phyloP scores from a whole-genome alignment of 306 rosid genomes.

The Crataegus laevigata region DNA sequence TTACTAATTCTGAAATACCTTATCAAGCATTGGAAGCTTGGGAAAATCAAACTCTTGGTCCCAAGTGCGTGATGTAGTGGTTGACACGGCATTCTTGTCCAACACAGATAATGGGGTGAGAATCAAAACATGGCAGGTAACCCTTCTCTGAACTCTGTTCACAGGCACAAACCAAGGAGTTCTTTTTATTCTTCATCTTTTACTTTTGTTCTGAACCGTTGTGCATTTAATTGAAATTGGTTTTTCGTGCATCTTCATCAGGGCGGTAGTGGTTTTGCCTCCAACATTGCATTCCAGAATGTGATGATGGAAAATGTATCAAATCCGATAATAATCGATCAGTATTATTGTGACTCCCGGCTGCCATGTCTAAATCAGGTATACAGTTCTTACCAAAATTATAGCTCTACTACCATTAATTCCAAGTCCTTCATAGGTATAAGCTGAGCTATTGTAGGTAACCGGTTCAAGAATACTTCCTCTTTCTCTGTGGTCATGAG shows the following conservation, averaged over 20 bases:
- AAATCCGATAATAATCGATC: conserved; percentile 77
- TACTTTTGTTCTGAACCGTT: not conserved
- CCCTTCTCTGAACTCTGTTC: not conserved
- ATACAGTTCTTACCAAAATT: not conserved
- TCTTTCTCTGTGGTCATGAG: no score
- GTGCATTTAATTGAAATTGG: not conserved
- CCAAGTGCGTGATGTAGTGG: conserved; percentile 46
- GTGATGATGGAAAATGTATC: conserved; percentile 75
- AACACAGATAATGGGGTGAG: conserved; percentile 78
- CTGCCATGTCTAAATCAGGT: conserved; percentile 73
- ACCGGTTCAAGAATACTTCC: no score
- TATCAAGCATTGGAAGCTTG: conserved; percentile 89
- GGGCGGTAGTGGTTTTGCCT: conserved; percentile 76
- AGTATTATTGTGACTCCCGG: conserved; percentile 76
- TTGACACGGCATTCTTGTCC: conserved; percentile 54
- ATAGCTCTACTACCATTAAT: not conserved
- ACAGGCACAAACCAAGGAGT: not conserved
- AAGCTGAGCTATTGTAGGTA: no score
- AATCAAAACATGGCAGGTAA: conserved; percentile 98
- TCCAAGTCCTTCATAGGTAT: no score
- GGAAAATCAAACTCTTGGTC: conserved; percentile 67
- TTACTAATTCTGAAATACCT: conserved; percentile 11
- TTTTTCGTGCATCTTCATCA: conserved; percentile 18
- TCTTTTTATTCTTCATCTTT: not conserved
- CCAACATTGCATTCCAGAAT: conserved; percentile 57